Percentiles rank a stretch among this genome's conserved stretches.
These are phyloP conservation scores for Pelargonium fulgidum DNA, from an alignment of 441 rosid species.

Conservation along the genomic window DNA sequence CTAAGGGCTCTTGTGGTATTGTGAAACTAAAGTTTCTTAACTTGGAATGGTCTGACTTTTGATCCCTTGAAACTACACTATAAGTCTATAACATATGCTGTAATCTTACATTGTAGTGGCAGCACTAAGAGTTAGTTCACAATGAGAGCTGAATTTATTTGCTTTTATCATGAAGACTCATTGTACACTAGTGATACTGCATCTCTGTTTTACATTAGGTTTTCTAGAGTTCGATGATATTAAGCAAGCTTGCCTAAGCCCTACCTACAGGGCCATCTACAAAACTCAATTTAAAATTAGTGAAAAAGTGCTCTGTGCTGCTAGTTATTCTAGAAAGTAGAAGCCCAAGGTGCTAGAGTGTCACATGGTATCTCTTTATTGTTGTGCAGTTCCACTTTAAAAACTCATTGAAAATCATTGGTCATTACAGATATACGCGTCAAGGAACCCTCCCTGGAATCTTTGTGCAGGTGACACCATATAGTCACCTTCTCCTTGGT, in stretches of 20 bases:
- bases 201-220: no score
- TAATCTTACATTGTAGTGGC: no score
- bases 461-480: slow-evolving; percentile 70
- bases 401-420: slow-evolving; percentile 4
- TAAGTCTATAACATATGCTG: no score
- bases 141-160: no score
- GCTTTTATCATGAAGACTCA: no score
- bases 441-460: slow-evolving; percentile 87
- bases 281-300: not conserved
- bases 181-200: no score
- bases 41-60: no score
- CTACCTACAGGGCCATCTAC: not conserved
- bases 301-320: not conserved
- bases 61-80: no score
- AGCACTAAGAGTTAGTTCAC: no score
- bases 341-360: not conserved
- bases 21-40: not conserved
- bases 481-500: slow-evolving; percentile 1
- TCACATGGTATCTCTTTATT: not conserved
- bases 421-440: slow-evolving; percentile 65
- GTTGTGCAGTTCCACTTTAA: slow-evolving; percentile 4
- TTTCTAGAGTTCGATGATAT: no score
- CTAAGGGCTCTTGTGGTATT: not conserved
- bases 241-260: no score
- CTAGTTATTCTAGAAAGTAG: not conserved